phyloP scores from a whole-genome alignment of 139 green algal genomes.

The Micromonas commoda region DNA sequence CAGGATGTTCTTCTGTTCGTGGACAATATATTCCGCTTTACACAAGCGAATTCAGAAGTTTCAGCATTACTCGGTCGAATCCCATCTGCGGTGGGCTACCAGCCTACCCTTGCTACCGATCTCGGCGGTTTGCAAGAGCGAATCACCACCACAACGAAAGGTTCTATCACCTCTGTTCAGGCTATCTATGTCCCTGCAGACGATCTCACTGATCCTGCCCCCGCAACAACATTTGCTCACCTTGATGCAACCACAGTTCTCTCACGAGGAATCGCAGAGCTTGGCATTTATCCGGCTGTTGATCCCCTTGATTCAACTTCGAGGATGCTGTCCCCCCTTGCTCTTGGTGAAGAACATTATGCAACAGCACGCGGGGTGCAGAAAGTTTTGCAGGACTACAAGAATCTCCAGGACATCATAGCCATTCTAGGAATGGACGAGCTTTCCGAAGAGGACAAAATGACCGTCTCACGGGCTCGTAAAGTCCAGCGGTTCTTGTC shows the following conservation, averaged over 20 bases:
- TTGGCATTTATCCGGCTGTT: conserved; percentile 99
- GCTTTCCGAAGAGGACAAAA: conserved; percentile 98
- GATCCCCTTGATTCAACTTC: conserved; percentile 98
- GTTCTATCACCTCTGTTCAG: conserved; percentile 98
- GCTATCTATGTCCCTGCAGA: conserved; percentile 98
- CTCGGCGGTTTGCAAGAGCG: conserved; percentile 94
- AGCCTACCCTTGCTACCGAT: conserved; percentile 97
- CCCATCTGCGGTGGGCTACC: conserved; percentile 98
- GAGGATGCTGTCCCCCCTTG: conserved; percentile 90
- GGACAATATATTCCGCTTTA: conserved; percentile 99
- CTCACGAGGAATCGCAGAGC: conserved; percentile 94
- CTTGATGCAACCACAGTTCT: conserved; percentile 98
- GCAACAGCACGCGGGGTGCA: conserved; percentile 87
- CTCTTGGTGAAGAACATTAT: conserved; percentile 97
- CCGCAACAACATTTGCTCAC: conserved; percentile 96
- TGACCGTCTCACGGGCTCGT: conserved; percentile 90
- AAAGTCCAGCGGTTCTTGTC: conserved; percentile 99
- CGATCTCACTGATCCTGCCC: conserved; percentile 95
- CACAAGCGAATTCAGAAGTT: conserved; percentile 71
- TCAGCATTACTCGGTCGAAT: conserved; percentile 97
- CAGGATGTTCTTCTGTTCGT: conserved; percentile 99
- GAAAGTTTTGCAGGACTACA: conserved; percentile 88
- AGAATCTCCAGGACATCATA: conserved; percentile 96
- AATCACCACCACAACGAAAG: conserved; percentile 97
- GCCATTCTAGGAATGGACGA: conserved; percentile 99